phyloP scores from a whole-genome alignment of 1,139 yeast genomes.

The Blastobotrys apis region DNA sequence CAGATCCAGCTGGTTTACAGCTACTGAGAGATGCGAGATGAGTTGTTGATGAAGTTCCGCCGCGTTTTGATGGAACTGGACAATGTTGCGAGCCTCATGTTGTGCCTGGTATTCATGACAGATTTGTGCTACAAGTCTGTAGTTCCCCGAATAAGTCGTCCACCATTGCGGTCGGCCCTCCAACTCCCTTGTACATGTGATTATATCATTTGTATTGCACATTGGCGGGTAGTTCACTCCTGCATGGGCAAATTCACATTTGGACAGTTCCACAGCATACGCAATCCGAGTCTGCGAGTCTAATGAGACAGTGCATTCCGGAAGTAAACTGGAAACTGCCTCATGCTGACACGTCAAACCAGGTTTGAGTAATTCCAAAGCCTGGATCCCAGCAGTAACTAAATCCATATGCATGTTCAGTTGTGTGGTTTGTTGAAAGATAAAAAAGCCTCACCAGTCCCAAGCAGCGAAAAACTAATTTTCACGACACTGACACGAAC shows the following conservation, averaged over 20 bases:
- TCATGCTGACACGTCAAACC: constrained; percentile 22
- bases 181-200: constrained; percentile 28
- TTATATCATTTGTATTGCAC: constrained; percentile 20
- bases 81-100: constrained; percentile 17
- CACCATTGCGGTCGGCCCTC: constrained; percentile 37
- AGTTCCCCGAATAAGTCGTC: constrained; percentile 39
- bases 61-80: constrained; percentile 20
- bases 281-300: constrained; percentile 22
- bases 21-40: constrained; percentile 1
- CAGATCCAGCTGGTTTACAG: constrained; percentile 8
- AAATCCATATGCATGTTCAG: no score
- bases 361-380: background rate
- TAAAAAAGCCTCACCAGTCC: background rate
- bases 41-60: constrained; percentile 16
- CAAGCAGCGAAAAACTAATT: background rate
- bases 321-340: constrained; percentile 27
- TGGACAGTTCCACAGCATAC: constrained; percentile 30
- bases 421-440: no score
- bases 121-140: constrained; percentile 30
- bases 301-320: constrained; percentile 22
- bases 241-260: constrained; percentile 35
- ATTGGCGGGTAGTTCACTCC: constrained; percentile 27
- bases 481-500: background rate
- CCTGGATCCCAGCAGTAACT: no score
- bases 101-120: constrained; percentile 27